These are phyloP conservation scores for Tetrastigma voinierianum DNA, from an alignment of 164 flowering plant species.

Conservation along the genomic window DNA sequence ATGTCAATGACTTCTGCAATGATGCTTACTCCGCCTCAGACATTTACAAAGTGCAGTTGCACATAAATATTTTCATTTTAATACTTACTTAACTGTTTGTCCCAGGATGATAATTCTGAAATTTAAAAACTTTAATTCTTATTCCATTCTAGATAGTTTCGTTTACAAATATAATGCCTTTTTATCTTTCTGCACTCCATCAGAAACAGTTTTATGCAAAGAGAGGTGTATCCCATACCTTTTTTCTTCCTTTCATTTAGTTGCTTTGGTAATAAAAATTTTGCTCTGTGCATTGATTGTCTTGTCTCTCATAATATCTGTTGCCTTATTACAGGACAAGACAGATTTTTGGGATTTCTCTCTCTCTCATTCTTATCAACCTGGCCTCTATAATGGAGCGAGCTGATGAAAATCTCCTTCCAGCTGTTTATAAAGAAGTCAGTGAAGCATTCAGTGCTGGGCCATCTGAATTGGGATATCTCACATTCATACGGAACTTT, in stretches of 20 bases:
- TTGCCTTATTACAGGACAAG: slow-evolving; percentile 39
- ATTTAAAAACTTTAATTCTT: too few species aligned
- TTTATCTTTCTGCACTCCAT: too few species aligned
- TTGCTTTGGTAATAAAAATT: background rate
- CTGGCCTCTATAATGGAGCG: slow-evolving; percentile 95
- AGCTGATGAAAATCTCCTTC: slow-evolving; percentile 94
- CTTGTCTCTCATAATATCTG: background rate
- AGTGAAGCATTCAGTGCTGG: slow-evolving; percentile 87
- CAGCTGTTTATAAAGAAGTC: slow-evolving; percentile 94
- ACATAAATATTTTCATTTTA: too few species aligned
- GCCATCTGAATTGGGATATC: slow-evolving; percentile 90
- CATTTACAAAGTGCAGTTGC: too few species aligned
- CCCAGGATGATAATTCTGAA: too few species aligned
- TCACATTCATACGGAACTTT: slow-evolving; percentile 79
- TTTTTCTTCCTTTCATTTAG: background rate
- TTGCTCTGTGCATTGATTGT: background rate
- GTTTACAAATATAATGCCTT: too few species aligned
- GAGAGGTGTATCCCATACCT: background rate
- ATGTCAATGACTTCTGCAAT: too few species aligned
- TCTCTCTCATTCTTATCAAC: slow-evolving; percentile 87
- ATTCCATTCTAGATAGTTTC: too few species aligned
- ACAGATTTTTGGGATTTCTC: slow-evolving; percentile 75
- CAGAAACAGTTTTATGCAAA: too few species aligned
- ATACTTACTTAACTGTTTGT: too few species aligned
- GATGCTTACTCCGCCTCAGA: too few species aligned